Evolutionary conservation across 106 monocot genomes (phyloP).

Genomic region (Phalaenopsis aphrodite): DNA sequence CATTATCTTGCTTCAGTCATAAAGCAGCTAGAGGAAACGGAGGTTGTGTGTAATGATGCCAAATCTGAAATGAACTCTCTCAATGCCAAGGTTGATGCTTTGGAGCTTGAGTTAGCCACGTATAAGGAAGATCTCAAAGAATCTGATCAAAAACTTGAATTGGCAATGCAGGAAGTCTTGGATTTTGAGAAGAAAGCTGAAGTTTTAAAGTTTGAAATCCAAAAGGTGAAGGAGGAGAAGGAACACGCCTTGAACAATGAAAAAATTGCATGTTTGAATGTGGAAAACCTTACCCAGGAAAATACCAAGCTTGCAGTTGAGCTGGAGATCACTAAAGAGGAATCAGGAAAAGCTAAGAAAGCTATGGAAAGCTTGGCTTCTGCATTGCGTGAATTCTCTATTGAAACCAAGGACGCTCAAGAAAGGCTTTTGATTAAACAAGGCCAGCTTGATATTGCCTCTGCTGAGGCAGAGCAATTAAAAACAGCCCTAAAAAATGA

Average conservation of each 20-base stretch:
- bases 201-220: conserved; percentile 18
- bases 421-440: conserved; percentile 38
- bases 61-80: conserved; percentile 26
- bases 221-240: conserved; percentile 5
- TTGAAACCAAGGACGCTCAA: conserved; percentile 42
- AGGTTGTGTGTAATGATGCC: conserved; percentile 12
- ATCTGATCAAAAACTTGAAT: conserved; percentile 21
- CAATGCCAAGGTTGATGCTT: conserved; percentile 23
- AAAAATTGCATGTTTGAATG: conserved; percentile 16
- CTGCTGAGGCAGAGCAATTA: conserved; percentile 29
- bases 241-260: conserved; percentile 1
- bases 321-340: conserved; percentile 23
- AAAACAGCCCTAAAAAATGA: conserved; percentile 31
- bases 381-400: conserved; percentile 44
- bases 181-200: conserved; percentile 20
- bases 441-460: conserved; percentile 32
- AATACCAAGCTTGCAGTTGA: conserved; percentile 25
- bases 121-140: conserved; percentile 26
- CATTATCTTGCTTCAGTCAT: conserved; percentile 11
- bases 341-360: conserved; percentile 35
- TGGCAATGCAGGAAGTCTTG: conserved; percentile 24
- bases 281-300: conserved; percentile 29
- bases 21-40: conserved; percentile 30
- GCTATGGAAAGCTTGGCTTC: conserved; percentile 53
- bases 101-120: conserved; percentile 37